phyloP scores from a whole-genome alignment of 2,329 filamentous ascomycete genomes.

The Sporothrix dimorphospora region DNA sequence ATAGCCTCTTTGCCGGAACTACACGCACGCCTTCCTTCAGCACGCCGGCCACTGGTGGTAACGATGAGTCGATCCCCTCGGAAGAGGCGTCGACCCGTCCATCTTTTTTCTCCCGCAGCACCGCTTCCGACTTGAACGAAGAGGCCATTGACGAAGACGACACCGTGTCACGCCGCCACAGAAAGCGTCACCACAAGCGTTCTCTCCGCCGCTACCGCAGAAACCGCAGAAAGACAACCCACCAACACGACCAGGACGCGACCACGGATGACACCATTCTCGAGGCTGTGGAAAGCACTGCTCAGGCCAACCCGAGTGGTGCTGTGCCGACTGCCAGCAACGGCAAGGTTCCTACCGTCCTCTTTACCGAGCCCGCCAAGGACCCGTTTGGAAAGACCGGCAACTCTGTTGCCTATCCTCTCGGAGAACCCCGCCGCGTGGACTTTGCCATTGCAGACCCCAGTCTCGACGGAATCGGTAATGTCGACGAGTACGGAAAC shows the following conservation, averaged over 20 bases:
- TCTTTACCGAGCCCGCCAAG: neutral
- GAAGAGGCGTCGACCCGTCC: slow-evolving; percentile 47
- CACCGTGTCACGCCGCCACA: slow-evolving; percentile 41
- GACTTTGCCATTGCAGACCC: slow-evolving; percentile 46
- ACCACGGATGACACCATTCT: slow-evolving; percentile 42
- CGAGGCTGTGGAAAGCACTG: slow-evolving; percentile 33
- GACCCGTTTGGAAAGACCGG: neutral
- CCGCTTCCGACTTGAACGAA: slow-evolving; percentile 47
- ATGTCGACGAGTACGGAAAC: slow-evolving; percentile 19
- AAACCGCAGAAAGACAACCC: slow-evolving; percentile 50
- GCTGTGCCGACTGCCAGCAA: neutral
- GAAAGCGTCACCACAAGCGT: slow-evolving; percentile 45
- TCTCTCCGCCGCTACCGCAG: slow-evolving; percentile 47
- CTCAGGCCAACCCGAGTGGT: neutral
- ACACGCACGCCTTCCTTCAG: slow-evolving; percentile 50
- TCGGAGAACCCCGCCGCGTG: slow-evolving; percentile 44
- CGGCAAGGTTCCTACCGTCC: neutral
- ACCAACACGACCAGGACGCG: slow-evolving; percentile 36
- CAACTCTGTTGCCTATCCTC: neutral
- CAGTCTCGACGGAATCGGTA: slow-evolving; percentile 34
- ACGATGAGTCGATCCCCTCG: slow-evolving; percentile 43
- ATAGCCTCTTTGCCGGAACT: slow-evolving; percentile 35
- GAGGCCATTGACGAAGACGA: slow-evolving; percentile 54
- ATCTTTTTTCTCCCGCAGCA: slow-evolving; percentile 42
- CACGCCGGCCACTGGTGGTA: slow-evolving; percentile 41